Evolutionary conservation across 1,284 basidiomycete genomes (phyloP).

Genomic region (Wolfiporia cocos): DNA sequence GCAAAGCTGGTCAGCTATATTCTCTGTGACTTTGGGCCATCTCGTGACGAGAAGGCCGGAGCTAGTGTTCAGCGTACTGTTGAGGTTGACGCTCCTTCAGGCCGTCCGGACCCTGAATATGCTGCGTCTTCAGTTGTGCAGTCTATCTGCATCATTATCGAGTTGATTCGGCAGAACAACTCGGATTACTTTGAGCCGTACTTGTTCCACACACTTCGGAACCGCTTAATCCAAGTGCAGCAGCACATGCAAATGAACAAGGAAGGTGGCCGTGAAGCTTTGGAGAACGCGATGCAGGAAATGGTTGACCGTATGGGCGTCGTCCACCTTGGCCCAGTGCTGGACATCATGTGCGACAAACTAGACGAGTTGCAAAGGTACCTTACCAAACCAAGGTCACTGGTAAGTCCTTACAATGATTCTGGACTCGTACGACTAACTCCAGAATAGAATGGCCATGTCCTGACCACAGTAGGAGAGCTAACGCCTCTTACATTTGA

Average conservation of each 20-base stretch:
- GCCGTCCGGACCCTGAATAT: slow-evolving; percentile 64
- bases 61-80: background rate
- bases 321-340: slow-evolving; percentile 84
- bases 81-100: slow-evolving; percentile 6
- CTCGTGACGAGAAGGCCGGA: background rate
- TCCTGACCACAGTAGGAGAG: slow-evolving; percentile 66
- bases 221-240: slow-evolving; percentile 83
- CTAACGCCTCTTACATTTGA: slow-evolving; percentile 89
- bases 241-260: slow-evolving; percentile 41
- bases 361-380: slow-evolving; percentile 72
- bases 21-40: slow-evolving; percentile 55
- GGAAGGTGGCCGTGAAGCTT: slow-evolving; percentile 59
- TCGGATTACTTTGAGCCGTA: slow-evolving; percentile 99
- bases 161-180: slow-evolving; percentile 98
- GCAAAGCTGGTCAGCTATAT: slow-evolving; percentile 77
- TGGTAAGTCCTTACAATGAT: slow-evolving; percentile 42
- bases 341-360: slow-evolving; percentile 73
- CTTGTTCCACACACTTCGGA: slow-evolving; percentile 92
- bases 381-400: slow-evolving; percentile 67
- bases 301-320: slow-evolving; percentile 91
- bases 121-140: slow-evolving; percentile 87
- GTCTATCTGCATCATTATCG: slow-evolving; percentile 88
- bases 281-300: slow-evolving; percentile 82
- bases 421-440: slow-evolving; percentile 2
- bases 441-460: slow-evolving; percentile 53